A percentile compares a stretch with the other conserved stretches of the same genome.
Conservation (phyloP, 2,329 filamentous ascomycete genomes). For the Sporothrix globosa region DNA sequence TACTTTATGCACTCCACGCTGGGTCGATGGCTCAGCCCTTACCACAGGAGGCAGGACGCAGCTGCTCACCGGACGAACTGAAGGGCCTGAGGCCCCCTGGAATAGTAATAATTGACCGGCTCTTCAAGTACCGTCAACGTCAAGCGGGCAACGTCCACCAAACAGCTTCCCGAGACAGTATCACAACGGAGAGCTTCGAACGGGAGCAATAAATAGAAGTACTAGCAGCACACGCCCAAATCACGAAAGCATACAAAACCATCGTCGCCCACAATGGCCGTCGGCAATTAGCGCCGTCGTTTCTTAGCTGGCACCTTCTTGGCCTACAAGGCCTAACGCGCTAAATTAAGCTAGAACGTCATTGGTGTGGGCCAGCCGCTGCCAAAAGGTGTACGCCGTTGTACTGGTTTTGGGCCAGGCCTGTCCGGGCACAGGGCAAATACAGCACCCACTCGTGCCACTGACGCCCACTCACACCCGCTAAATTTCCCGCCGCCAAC, state of each 20-base stretch:
- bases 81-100: no score
- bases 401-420: neutral
- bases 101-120: neutral
- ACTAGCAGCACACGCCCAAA: neutral
- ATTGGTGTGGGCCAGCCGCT: conserved; percentile 23
- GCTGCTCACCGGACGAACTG: no score
- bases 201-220: neutral
- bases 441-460: neutral
- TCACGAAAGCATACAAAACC: neutral
- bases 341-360: conserved; percentile 19
- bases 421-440: neutral
- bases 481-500: conserved; percentile 2
- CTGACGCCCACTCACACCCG: neutral
- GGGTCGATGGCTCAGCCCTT: no score
- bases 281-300: neutral
- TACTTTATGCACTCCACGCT: no score
- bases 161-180: neutral
- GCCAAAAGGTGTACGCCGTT: neutral
- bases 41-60: neutral
- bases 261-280: neutral
- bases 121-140: neutral
- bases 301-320: neutral
- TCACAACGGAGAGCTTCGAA: neutral
- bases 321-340: neutral
- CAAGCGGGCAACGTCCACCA: neutral